Evolutionary conservation across 2,329 filamentous ascomycete species (phyloP).

Genomic region (Penicillium capsulatum): DNA sequence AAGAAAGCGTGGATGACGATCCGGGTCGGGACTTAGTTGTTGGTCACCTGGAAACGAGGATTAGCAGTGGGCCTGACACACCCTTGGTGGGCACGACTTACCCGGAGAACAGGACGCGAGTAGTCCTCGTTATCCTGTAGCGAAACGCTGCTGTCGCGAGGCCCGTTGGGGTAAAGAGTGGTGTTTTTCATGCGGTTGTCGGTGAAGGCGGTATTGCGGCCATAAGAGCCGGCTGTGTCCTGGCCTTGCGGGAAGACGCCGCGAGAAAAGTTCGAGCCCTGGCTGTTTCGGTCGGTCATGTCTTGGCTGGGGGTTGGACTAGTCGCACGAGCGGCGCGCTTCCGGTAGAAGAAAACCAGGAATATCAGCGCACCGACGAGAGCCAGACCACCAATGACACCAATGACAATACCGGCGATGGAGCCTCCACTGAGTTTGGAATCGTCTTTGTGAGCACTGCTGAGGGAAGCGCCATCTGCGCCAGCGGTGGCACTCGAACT

Average conservation of each 20-base stretch:
- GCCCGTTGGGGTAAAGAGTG: constrained; percentile 38
- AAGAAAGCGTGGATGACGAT: constrained; percentile 10
- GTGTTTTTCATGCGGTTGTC: constrained; percentile 46
- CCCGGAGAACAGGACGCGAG: constrained; percentile 43
- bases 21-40: constrained; percentile 28
- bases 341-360: constrained; percentile 38
- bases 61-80: too few relatives aligned
- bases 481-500: constrained; percentile 17
- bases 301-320: constrained; percentile 32
- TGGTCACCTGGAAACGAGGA: constrained; percentile 27
- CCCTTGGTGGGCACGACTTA: too few relatives aligned
- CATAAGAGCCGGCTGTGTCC: constrained; percentile 14
- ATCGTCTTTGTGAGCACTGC: constrained; percentile 7
- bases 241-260: constrained; percentile 31
- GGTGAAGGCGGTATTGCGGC: constrained; percentile 36
- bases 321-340: constrained; percentile 29
- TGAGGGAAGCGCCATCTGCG: constrained; percentile 13
- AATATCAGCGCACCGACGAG: constrained; percentile 37
- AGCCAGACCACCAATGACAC: constrained; percentile 38
- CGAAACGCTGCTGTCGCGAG: constrained; percentile 43
- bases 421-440: constrained; percentile 38
- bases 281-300: constrained; percentile 31
- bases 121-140: constrained; percentile 49
- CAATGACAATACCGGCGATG: constrained; percentile 45
- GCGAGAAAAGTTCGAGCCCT: constrained; percentile 33